A percentile compares a stretch with the other conserved stretches of the same genome.
Conservation (phyloP, 768 basidiomycete genomes). For the Cubamyces sp. region DNA sequence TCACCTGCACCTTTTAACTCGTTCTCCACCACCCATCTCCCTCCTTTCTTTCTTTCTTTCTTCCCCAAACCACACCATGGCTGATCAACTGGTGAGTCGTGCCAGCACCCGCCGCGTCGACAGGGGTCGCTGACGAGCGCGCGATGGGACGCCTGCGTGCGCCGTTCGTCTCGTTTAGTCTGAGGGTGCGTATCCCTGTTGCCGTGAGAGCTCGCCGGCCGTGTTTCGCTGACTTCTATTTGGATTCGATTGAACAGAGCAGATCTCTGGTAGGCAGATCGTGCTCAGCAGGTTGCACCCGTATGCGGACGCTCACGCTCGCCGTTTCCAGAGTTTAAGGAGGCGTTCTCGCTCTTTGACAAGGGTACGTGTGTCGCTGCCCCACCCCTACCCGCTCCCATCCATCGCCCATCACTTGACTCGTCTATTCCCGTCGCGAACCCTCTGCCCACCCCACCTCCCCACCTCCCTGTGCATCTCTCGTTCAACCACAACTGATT, state of each 20-base stretch:
- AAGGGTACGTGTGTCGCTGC: slow-evolving; percentile 66
- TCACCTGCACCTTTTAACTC: slow-evolving; percentile 24
- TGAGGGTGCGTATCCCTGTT: slow-evolving; percentile 30
- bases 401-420: slow-evolving; percentile 14
- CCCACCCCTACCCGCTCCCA: background rate
- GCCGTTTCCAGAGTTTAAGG: slow-evolving; percentile 86
- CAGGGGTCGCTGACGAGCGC: slow-evolving; percentile 9
- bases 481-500: background rate
- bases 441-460: background rate
- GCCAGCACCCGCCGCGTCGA: background rate
- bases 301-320: slow-evolving; percentile 6
- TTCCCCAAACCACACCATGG: slow-evolving; percentile 40
- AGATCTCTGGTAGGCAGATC: slow-evolving; percentile 76
- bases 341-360: slow-evolving; percentile 98
- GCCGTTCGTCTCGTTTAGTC: slow-evolving; percentile 30
- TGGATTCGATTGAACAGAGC: slow-evolving; percentile 56
- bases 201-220: slow-evolving; percentile 17
- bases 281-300: background rate
- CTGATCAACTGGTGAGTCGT: slow-evolving; percentile 55
- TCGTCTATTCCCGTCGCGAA: slow-evolving; percentile 10
- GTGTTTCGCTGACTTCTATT: slow-evolving; percentile 24
- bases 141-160: background rate
- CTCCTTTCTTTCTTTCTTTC: slow-evolving; percentile 14
- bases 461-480: background rate
- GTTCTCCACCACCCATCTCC: slow-evolving; percentile 5